Conservation (phyloP, 495 filamentous ascomycete genomes). For the Amphirosellinia nigrospora region DNA sequence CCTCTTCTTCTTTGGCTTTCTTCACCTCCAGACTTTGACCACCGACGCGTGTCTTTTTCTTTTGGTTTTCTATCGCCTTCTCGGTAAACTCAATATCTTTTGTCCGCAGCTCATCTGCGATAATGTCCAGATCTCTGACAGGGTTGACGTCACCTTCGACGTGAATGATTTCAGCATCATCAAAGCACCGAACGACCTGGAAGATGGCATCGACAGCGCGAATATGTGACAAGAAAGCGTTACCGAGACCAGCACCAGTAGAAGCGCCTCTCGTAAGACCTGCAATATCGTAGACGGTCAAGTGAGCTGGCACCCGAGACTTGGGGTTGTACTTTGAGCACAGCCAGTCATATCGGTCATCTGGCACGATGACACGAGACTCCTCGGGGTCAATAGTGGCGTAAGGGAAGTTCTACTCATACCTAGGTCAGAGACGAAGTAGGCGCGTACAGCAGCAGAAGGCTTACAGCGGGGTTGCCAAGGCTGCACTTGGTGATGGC, state of each 20-base stretch:
- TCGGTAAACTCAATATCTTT: slow-evolving; percentile 99
- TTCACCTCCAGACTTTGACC: slow-evolving; percentile 98
- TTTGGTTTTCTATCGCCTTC: slow-evolving; percentile 86
- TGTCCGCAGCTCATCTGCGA: slow-evolving; percentile 92
- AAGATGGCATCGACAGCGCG: slow-evolving; percentile 99
- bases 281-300: slow-evolving; percentile 99
- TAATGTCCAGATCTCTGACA: slow-evolving; percentile 90
- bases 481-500: slow-evolving; percentile 97
- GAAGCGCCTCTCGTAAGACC: slow-evolving; percentile 96
- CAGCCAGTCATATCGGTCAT: slow-evolving; percentile 95
- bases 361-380: slow-evolving; percentile 95
- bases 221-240: slow-evolving; percentile 98
- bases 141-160: slow-evolving; percentile 99
- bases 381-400: slow-evolving; percentile 99
- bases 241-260: slow-evolving; percentile 95
- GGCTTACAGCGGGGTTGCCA: slow-evolving; percentile 90
- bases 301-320: slow-evolving; percentile 91
- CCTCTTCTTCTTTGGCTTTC: slow-evolving; percentile 94
- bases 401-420: slow-evolving; percentile 89
- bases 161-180: slow-evolving; percentile 99
- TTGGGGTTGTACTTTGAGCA: slow-evolving; percentile 96
- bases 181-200: slow-evolving; percentile 98
- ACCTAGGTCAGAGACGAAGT: slow-evolving; percentile 24
- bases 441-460: slow-evolving; percentile 25
- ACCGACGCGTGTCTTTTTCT: slow-evolving; percentile 92